A percentile compares a stretch with the other conserved stretches of the same genome.
Evolutionary conservation across 495 filamentous ascomycete genomes (phyloP).

Genomic region (Neurospora hispaniola): DNA sequence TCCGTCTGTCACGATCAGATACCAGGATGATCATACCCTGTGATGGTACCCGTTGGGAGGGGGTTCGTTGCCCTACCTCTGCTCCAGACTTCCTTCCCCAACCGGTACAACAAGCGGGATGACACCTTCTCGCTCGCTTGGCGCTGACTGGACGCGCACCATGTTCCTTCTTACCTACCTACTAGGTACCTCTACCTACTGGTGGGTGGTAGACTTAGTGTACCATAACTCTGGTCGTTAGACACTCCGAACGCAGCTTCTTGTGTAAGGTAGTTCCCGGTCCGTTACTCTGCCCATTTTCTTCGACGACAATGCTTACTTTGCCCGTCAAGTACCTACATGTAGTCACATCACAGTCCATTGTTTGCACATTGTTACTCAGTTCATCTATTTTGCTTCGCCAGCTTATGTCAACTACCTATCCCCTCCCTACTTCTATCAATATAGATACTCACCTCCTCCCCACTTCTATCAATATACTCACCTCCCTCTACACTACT

Average conservation of each 20-base stretch:
- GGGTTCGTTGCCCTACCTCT: no score
- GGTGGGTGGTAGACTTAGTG: not conserved
- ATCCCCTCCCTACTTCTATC: no score
- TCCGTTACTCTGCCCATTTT: not conserved
- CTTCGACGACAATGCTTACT: not conserved
- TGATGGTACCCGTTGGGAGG: no score
- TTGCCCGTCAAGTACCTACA: not conserved
- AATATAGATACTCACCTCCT: no score
- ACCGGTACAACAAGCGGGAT: not conserved
- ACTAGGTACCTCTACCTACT: no score
- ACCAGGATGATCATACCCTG: not conserved
- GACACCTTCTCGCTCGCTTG: not conserved
- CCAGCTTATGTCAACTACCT: no score
- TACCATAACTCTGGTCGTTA: not conserved
- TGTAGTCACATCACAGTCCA: not conserved
- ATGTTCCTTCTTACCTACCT: not conserved
- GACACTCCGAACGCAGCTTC: not conserved
- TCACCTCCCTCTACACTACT: no score
- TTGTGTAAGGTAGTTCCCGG: not conserved
- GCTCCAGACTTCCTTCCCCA: no score
- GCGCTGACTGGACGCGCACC: not conserved
- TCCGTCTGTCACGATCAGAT: conserved; percentile 1
- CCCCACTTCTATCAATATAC: no score
- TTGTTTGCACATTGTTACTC: not conserved
- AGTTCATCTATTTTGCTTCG: no score